Base-by-base conservation (phyloP, 441 rosid genomes). In the Euphorbia schlechtendalii region DNA sequence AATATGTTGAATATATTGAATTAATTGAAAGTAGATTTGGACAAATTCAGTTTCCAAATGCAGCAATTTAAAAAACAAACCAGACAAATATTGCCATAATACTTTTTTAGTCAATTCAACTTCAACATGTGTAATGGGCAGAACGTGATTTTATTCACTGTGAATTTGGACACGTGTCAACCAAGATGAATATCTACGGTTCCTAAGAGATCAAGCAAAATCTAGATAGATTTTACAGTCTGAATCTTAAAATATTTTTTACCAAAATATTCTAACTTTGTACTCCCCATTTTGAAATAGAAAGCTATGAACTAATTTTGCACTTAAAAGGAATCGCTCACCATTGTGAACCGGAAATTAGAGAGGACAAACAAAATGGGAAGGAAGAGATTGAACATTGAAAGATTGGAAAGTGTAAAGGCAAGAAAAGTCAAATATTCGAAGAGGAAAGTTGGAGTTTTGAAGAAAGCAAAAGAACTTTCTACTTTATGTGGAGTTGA, bases 351-450 rank as follows among this genome's bases (percentile, higher is more conserved):
- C 4, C 28, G 6, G 30, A 54, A 12, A 24, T 24, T 2, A 24
- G n/a, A 28, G n/a, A 14, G 1, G 28, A 15, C 14, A 41, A 5
- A 1, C 20, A 27, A 15, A 6, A 65, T 65, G 70, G 70, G 70
- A 13, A 66, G 70, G 8, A 66, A 28, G 24, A 66, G 13, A 45
- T 10, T 57, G 43, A 58, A 15, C 18, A 46, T 66, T 18, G 3
- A 8, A 21, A 66, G 20, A 38, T 4, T 66, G 63, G 70, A 66
- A 34, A 45, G 63, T 17, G 55, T 17, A 2, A 62, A 62, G 34
- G 72, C 46, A 8, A 69, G 72, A 55, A 66, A 69, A 28, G 36
- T 64, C 6, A 69, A 69, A 18, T 69, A 69, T 22, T 69, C 67
- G 6, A 69, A 69, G 61, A 63, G 72, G 13, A 69, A 62, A 43